phyloP scores from a whole-genome alignment of 331 rosid species.

The Pyrus hybrid region DNA sequence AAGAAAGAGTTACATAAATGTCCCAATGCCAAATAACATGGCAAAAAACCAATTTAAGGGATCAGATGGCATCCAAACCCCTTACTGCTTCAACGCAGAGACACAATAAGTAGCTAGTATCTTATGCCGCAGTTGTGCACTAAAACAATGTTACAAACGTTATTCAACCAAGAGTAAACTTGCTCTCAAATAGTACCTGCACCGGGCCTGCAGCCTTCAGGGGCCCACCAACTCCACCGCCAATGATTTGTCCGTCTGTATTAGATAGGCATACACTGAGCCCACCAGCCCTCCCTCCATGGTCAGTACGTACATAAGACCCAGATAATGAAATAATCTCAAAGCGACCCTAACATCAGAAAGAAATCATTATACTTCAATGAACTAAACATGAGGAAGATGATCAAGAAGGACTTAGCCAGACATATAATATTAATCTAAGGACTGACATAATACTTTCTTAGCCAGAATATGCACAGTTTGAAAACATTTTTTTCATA shows the following conservation, averaged over 20 bases:
- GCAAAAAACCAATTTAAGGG: not conserved
- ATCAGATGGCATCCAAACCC: not conserved
- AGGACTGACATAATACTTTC: not conserved
- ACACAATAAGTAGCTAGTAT: not conserved
- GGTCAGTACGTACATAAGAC: conserved; percentile 74
- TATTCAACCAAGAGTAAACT: not conserved
- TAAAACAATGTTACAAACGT: not conserved
- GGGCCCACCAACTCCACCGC: conserved; percentile 98
- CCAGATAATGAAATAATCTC: conserved; percentile 89
- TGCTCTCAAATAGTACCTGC: conserved; percentile 51
- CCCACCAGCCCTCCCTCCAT: conserved; percentile 69
- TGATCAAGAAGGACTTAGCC: not conserved
- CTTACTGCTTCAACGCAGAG: not conserved
- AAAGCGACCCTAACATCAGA: conserved; percentile 63
- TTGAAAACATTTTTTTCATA: too few species aligned
- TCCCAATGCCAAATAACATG: not conserved
- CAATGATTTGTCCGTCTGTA: conserved; percentile 84
- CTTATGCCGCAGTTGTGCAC: conserved; percentile 1
- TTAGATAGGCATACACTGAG: conserved; percentile 79
- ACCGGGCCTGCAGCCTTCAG: conserved; percentile 91
- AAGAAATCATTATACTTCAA: not conserved
- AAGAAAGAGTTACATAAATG: not conserved
- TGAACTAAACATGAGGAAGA: not conserved
- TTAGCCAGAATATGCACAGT: not conserved
- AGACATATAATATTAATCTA: not conserved